Base-by-base conservation (phyloP, 495 filamentous ascomycete genomes). In the Penicillium macrosclerotiorum region DNA sequence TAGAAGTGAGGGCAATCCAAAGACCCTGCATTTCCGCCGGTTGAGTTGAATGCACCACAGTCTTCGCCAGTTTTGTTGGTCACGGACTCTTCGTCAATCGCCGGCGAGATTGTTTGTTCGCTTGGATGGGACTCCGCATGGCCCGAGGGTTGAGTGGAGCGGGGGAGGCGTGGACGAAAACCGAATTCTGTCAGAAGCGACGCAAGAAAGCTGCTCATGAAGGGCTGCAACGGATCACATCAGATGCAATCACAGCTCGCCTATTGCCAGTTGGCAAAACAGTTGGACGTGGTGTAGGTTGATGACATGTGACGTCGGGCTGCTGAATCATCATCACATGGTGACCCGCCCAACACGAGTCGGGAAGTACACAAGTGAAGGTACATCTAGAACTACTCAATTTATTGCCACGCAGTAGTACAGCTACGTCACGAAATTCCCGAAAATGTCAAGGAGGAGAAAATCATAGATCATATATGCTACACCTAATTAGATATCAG, bases 171-270 rank as follows among this genome's bases (percentile, higher is more conserved):
- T 69, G 87, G 80, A 65, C 84, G 84, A 57, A 89, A 71, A 59
- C 88, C 85, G 39, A 86, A 82, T 52, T 87, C 86, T 58, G 88
- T 84, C 49, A 91, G 65, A 54, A 90, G 83, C 23, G 88, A 85
- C 32, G 78, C 76, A 45, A 92, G 77, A 45, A 88, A 75, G 62
- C 77, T 81, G 70, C 76, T 82, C 88, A 91, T 93, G 73, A 51
- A 68, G 55, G 53, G 52, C 49, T 41, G 22, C 25, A 43, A 27
- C 6, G 24, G 25, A 42, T 49, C 35, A 55, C 55, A 62, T 57
- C 34, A 42, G 39, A 47, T 47, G 33, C 45, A 47, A 38, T 45
- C 29, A 49, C 33, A 8, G 27, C 24, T 30, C 27, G 22, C 27
- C 30, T 30, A 32, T 14, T 14, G 4, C 22, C 25, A 45, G 42